These are phyloP conservation scores for Aspergillus vadensis DNA, from an alignment of 2,329 filamentous ascomycete species.

Conservation along the genomic window DNA sequence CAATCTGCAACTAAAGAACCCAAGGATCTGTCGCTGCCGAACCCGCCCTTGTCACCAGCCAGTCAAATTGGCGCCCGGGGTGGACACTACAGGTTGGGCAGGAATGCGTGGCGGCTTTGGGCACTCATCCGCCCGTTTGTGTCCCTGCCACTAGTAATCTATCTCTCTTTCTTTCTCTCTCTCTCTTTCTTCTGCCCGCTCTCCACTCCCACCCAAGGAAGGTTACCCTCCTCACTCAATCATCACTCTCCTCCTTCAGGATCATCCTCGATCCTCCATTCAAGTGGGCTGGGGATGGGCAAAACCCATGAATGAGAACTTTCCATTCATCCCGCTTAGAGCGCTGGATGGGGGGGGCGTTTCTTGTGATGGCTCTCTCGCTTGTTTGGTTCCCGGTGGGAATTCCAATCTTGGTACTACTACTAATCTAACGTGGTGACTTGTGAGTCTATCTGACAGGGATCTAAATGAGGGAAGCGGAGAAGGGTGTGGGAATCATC, in stretches of 20 bases:
- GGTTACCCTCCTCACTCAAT: neutral
- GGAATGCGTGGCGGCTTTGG: slow-evolving; percentile 40
- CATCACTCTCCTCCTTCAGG: neutral
- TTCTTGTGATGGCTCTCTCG: neutral
- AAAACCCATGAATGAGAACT: slow-evolving; percentile 1
- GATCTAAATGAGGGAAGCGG: neutral
- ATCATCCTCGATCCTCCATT: slow-evolving; percentile 1
- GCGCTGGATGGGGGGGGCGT: slow-evolving; percentile 6
- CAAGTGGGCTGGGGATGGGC: neutral
- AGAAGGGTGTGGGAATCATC: neutral
- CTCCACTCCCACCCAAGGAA: neutral
- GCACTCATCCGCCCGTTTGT: slow-evolving; percentile 25
- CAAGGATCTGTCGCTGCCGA: slow-evolving; percentile 3
- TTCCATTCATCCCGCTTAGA: slow-evolving; percentile 15
- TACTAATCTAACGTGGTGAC: neutral
- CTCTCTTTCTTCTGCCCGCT: too few relatives aligned
- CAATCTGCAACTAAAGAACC: neutral
- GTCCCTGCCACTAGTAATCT: slow-evolving; percentile 1
- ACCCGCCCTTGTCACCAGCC: neutral
- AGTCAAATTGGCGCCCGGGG: slow-evolving; percentile 7
- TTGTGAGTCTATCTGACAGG: neutral
- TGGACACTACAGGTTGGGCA: slow-evolving; percentile 36
- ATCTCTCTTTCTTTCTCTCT: neutral
- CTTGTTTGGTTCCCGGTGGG: neutral
- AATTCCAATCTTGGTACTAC: neutral